Evolutionary conservation across 1,139 yeast species (phyloP).

Genomic region (Waltiozyma sp.): DNA sequence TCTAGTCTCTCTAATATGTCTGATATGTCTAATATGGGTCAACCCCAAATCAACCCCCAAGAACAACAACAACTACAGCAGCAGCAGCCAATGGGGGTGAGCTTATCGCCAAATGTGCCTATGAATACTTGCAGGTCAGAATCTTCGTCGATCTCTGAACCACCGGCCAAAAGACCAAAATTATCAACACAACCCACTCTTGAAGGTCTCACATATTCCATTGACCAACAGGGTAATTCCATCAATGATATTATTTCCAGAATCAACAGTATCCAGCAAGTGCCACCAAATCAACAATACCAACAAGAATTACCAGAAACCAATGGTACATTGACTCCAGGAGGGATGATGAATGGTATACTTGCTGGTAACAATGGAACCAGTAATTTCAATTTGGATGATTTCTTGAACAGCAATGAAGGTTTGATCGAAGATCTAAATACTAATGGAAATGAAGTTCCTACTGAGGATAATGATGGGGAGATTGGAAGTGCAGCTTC

Average conservation of each 20-base stretch:
- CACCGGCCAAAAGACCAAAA: slow-evolving; percentile 4
- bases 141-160: not conserved
- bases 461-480: slow-evolving; percentile 3
- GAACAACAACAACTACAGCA: not conserved
- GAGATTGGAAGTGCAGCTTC: slow-evolving; percentile 6
- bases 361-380: not conserved
- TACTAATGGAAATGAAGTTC: not conserved
- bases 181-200: slow-evolving; percentile 7
- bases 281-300: slow-evolving; percentile 1
- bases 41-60: not conserved
- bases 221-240: slow-evolving; percentile 16
- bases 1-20: too few relatives aligned
- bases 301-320: too few relatives aligned
- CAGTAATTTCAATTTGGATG: slow-evolving; percentile 11
- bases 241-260: slow-evolving; percentile 15
- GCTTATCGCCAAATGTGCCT: too few relatives aligned
- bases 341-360: not conserved
- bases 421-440: slow-evolving; percentile 2
- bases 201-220: slow-evolving; percentile 12
- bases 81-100: not conserved
- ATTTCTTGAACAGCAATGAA: slow-evolving; percentile 10
- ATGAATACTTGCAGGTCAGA: too few relatives aligned
- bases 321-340: not conserved
- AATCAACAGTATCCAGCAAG: slow-evolving; percentile 8
- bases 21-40: too few relatives aligned